phyloP scores from a whole-genome alignment of 257 asterid genomes.

The Nicotiana tabacum region DNA sequence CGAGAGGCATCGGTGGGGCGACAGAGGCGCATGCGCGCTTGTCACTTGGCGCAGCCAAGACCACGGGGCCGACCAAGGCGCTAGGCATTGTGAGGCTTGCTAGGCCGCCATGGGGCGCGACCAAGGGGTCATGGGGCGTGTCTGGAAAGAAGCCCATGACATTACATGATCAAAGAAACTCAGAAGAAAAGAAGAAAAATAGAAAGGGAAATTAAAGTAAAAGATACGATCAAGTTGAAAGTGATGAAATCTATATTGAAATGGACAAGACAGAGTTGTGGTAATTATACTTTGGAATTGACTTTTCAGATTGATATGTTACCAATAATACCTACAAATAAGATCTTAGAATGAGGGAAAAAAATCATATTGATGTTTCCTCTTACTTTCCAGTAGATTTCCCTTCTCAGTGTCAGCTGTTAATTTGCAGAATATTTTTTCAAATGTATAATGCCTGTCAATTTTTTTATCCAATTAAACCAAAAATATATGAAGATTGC shows the following conservation, averaged over 20 bases:
- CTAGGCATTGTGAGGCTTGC: too few species aligned
- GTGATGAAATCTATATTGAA: not conserved
- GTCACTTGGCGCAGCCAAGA: too few species aligned
- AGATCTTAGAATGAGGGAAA: conserved; percentile 26
- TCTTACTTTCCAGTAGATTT: conserved; percentile 9
- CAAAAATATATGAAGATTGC: not conserved
- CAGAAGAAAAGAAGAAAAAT: too few species aligned
- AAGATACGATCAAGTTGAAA: not conserved
- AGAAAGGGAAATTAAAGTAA: not conserved
- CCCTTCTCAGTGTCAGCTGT: not conserved
- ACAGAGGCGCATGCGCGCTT: too few species aligned
- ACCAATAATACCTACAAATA: conserved; percentile 27
- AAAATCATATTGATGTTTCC: conserved; percentile 38
- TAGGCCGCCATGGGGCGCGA: too few species aligned
- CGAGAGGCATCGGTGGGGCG: too few species aligned
- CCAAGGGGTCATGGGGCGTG: too few species aligned
- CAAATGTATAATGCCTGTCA: not conserved
- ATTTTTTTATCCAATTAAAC: not conserved
- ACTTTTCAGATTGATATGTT: conserved; percentile 26
- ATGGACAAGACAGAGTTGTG: not conserved
- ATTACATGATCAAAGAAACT: not conserved
- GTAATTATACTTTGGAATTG: conserved; percentile 30
- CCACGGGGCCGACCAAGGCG: too few species aligned
- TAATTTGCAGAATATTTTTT: not conserved
- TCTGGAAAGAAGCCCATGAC: too few species aligned